Base-by-base conservation (phyloP, 176 grass and related monocot species). In the Tuctoria greenei region DNA sequence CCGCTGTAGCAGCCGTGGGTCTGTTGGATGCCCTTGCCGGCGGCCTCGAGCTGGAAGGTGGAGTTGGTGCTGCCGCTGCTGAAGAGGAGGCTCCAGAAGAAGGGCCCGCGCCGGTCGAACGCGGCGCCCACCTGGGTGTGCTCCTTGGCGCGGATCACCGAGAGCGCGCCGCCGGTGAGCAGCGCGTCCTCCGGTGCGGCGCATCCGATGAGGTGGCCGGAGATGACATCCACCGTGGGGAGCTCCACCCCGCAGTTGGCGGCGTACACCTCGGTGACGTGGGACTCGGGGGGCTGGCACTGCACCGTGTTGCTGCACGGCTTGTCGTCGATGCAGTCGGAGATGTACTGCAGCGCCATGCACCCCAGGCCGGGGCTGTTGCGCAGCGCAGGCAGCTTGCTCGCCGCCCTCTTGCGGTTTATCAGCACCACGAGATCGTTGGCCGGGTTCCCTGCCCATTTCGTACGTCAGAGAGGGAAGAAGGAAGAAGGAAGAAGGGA, bases 261-360 rank as follows among this genome's bases (percentile, higher is more conserved):
- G 52, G 95, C 91, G 83, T 92, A 97, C 16, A 97, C 88, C 82
- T 97, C 91, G 1, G 95, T 97, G 61, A 97, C 84, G 84, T 97
- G 84, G 1, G 72, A 57, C 84, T 93, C 91, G 0, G 88, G 88
- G 55, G 88, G 88, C 27, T 75, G 52, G 69, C 95, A 97, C 70
- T 46, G 54, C 35, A 88, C 14, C 20, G 81, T 83, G 75, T 56
- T 77, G 59, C 69, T 83, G 85, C 87, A 97, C 25, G 36, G 8
- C 28, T 4, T 76, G 67, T 24, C 45, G 41, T 24, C 46, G 42
- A 74, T 72, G 89, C 95, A 98, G 21, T 85, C 82, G 28, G 81
- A 51, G 61, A 97, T 78, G 72, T 83, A 89, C 67, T 98, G 91
- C 54, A 98, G 68, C 18, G 95, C 95, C 95, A 93, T 98, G 88